Evolutionary conservation across 108 stramenopile species (phyloP).

Genomic region (Cyclotella baltica): DNA sequence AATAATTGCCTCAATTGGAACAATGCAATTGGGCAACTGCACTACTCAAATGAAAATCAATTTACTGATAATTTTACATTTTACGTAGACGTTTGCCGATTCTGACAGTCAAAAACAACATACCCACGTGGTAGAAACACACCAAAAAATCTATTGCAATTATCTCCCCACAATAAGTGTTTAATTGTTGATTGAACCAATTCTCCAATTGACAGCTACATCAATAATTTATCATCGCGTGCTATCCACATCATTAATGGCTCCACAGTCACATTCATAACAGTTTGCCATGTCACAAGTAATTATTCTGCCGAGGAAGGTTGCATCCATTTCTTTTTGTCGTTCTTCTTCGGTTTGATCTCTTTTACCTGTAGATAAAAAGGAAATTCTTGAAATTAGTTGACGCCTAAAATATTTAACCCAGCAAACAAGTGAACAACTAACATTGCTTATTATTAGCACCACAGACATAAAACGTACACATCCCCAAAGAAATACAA

Average conservation of each 20-base stretch:
- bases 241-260: constrained; percentile 4
- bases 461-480: constrained; percentile 3
- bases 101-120: no score
- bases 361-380: background rate
- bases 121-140: no score
- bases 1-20: no score
- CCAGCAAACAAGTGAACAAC: background rate
- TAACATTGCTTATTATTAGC: background rate
- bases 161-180: no score
- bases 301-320: constrained; percentile 3
- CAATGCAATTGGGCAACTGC: no score
- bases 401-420: constrained; percentile 9
- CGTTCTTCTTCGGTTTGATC: background rate
- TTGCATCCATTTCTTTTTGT: constrained; percentile 15
- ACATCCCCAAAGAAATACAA: constrained; percentile 5
- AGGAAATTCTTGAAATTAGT: no score
- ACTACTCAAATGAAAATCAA: no score
- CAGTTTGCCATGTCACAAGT: constrained; percentile 10
- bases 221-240: background rate
- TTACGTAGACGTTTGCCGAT: no score
- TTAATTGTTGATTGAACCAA: no score
- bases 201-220: no score
- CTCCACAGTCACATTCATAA: constrained; percentile 3
- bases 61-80: no score
- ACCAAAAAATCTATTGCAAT: no score